Conservation (phyloP, 495 filamentous ascomycete genomes). For the Talaromyces stipitatus region DNA sequence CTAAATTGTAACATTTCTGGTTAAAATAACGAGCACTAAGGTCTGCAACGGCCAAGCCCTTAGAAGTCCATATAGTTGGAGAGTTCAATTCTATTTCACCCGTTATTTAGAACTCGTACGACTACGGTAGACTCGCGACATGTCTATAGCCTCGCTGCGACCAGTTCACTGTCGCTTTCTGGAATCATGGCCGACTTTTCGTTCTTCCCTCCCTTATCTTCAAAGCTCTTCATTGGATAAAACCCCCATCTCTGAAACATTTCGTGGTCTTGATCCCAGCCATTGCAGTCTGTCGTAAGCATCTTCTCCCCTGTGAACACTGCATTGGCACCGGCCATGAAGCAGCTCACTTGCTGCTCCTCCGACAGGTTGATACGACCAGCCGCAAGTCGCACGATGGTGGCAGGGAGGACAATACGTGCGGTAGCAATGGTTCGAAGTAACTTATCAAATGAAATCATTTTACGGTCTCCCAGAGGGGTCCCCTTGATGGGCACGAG, state of each 20-base stretch:
- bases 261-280: conserved; percentile 74
- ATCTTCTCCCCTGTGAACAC: conserved; percentile 90
- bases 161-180: neutral
- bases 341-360: conserved; percentile 77
- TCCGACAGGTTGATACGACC: conserved; percentile 70
- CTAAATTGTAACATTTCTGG: too few species aligned
- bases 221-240: conserved; percentile 57
- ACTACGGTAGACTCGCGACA: too few species aligned
- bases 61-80: too few species aligned
- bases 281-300: conserved; percentile 80
- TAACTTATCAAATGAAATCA: conserved; percentile 62
- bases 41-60: too few species aligned
- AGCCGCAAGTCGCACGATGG: conserved; percentile 75
- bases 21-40: too few species aligned
- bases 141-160: too few species aligned
- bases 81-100: too few species aligned
- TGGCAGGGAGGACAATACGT: conserved; percentile 66
- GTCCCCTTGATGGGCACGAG: conserved; percentile 82
- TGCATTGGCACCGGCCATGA: conserved; percentile 79
- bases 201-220: conserved; percentile 8
- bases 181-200: neutral
- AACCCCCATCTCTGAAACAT: conserved; percentile 78
- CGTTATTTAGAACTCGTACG: too few species aligned
- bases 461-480: conserved; percentile 62
- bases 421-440: conserved; percentile 75